A percentile compares a stretch with the other conserved stretches of the same genome.
Evolutionary conservation across 257 asterid species (phyloP).

Genomic region (Ballota nigra): DNA sequence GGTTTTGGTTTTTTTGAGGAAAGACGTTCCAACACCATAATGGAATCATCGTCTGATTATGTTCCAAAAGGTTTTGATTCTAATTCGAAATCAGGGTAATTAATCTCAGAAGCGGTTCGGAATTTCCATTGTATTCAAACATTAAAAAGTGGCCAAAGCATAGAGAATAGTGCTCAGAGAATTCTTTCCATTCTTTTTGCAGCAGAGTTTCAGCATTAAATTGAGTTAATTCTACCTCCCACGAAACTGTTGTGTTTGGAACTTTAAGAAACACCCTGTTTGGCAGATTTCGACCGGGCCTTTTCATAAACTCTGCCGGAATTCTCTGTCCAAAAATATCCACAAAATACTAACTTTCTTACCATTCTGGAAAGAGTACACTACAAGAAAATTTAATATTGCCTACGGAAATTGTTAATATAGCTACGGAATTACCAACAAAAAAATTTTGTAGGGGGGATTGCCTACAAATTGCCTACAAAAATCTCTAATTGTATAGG

Average conservation of each 20-base stretch:
- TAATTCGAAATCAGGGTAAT: slow-evolving; percentile 20
- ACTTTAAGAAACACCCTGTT: slow-evolving; percentile 31
- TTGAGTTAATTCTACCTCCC: slow-evolving; percentile 30
- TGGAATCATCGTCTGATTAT: background rate
- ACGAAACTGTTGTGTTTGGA: slow-evolving; percentile 24
- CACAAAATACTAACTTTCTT: no score
- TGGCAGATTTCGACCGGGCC: slow-evolving; percentile 24
- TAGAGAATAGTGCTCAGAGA: slow-evolving; percentile 29
- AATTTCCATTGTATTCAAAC: slow-evolving; percentile 32
- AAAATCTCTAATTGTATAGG: no score
- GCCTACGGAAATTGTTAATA: no score
- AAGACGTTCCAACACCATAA: background rate
- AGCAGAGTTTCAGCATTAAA: slow-evolving; percentile 29
- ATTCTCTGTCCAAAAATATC: slow-evolving; percentile 36
- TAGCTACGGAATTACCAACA: no score
- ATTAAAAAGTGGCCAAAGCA: slow-evolving; percentile 28
- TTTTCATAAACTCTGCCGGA: slow-evolving; percentile 31
- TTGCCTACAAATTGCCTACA: no score
- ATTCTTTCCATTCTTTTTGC: slow-evolving; percentile 38
- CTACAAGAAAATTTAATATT: no score
- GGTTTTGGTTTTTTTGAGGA: no score
- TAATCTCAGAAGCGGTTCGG: slow-evolving; percentile 34
- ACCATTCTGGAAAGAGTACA: no score
- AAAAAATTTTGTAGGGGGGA: no score
- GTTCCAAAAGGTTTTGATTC: background rate